Evolutionary conservation across 148 eudicot species (phyloP).

Genomic region (Silene uniflora): DNA sequence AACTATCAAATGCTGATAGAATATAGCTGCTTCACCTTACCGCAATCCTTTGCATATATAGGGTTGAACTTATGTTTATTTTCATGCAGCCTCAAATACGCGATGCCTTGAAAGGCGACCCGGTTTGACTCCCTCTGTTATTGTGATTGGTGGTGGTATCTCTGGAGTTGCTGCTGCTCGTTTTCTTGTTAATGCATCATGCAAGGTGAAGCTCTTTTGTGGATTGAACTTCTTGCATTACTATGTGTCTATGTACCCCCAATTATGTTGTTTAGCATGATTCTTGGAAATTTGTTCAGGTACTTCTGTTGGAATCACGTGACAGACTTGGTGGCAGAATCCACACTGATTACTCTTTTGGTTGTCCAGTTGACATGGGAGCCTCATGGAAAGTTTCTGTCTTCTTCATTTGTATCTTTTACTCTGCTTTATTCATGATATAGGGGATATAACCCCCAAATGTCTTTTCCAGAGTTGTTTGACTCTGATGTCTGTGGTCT

Average conservation of each 20-base stretch:
- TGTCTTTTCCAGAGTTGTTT: background rate
- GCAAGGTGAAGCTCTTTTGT: conserved; percentile 45
- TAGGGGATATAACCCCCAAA: background rate
- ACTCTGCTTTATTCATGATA: background rate
- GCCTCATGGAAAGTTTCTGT: conserved; percentile 75
- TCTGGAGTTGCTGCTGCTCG: conserved; percentile 95
- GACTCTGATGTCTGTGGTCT: background rate
- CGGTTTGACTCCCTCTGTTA: conserved; percentile 55
- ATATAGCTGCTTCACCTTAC: background rate
- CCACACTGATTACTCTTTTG: conserved; percentile 94
- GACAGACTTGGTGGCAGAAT: conserved; percentile 97
- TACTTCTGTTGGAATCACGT: conserved; percentile 85
- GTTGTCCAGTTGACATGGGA: conserved; percentile 98
- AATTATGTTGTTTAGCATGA: conserved; percentile 11
- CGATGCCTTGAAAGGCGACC: conserved; percentile 42
- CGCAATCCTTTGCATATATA: background rate
- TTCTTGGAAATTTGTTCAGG: conserved; percentile 46
- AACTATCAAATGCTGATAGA: background rate
- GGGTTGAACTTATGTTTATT: background rate
- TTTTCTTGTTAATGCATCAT: conserved; percentile 64
- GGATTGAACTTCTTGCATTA: background rate
- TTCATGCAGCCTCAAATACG: conserved; percentile 44
- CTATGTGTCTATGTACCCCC: conserved; percentile 1
- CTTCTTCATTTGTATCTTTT: conserved; percentile 5
- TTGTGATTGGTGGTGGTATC: conserved; percentile 97